These are phyloP conservation scores for Penicillium brevicompactum DNA, from an alignment of 2,329 filamentous ascomycete species.

Conservation along the genomic window DNA sequence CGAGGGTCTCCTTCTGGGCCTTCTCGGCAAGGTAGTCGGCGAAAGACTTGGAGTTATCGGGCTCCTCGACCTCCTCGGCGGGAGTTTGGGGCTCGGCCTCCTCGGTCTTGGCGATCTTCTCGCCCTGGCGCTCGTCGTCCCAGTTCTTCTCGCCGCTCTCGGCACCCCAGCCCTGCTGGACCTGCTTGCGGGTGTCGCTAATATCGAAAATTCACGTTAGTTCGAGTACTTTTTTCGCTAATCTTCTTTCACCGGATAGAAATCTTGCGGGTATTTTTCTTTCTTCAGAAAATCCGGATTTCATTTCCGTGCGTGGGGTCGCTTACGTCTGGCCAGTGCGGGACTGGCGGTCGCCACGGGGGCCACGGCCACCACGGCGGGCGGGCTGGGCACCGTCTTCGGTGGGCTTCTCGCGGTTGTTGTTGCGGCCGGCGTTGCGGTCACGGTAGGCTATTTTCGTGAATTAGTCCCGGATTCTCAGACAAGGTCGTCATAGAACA, in stretches of 20 bases:
- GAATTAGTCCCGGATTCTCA: slow-evolving; percentile 14
- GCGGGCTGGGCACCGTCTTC: slow-evolving; percentile 62
- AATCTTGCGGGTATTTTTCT: neutral
- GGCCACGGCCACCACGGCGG: slow-evolving; percentile 51
- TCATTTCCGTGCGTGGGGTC: slow-evolving; percentile 7
- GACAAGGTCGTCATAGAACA: slow-evolving; percentile 42
- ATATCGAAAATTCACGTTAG: slow-evolving; percentile 21
- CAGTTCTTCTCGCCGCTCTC: slow-evolving; percentile 79
- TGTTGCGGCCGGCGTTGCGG: slow-evolving; percentile 75
- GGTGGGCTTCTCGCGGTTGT: slow-evolving; percentile 78
- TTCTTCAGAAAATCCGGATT: neutral
- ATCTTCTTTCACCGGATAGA: neutral
- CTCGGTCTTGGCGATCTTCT: slow-evolving; percentile 83
- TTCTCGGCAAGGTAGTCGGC: slow-evolving; percentile 80
- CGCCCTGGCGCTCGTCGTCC: slow-evolving; percentile 88
- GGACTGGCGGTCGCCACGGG: slow-evolving; percentile 59
- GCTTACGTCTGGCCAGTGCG: slow-evolving; percentile 62
- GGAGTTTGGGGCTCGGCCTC: slow-evolving; percentile 68
- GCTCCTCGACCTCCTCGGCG: slow-evolving; percentile 58
- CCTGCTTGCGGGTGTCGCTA: slow-evolving; percentile 50
- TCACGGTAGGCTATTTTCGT: slow-evolving; percentile 77
- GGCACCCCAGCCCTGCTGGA: slow-evolving; percentile 86
- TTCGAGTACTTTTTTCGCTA: slow-evolving; percentile 2
- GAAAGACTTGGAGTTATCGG: slow-evolving; percentile 90
- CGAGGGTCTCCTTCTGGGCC: slow-evolving; percentile 68